Evolutionary conservation across 2,329 filamentous ascomycete species (phyloP), one percentile per base, ranked within the genome.

Genomic region (Hymenoscyphus albidus): DNA sequence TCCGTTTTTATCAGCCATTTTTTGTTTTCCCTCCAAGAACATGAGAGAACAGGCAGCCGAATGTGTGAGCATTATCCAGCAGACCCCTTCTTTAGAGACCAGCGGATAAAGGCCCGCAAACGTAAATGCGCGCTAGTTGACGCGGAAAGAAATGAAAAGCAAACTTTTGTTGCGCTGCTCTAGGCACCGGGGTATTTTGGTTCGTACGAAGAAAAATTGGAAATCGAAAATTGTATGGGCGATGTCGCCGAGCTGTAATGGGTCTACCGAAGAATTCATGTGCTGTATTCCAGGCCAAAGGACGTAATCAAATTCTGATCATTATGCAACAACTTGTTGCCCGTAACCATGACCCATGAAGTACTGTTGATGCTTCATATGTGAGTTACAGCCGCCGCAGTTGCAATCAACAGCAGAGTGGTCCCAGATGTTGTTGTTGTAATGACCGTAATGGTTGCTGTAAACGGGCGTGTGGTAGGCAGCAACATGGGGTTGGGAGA

Each of bases 351-450:
- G 72, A 62, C 74, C 59, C 76, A 83, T 79, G 70, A 76, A 74
- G 66, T 82, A 82, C 67, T 80, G 77, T 64, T 51, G 48, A 4
- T 83, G 81, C 62, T 81, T 77, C 40, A 56, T 35, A 60, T 79
- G 78, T 65, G 82, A 80, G 58, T 77, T 76, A 73, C 81, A 83
- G 64, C 80, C 79, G 60, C 75, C 69, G 69, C 81, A 83, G 57
- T 75, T 75, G 69, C 81, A 84, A 40, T 79, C 79, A 2, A 77
- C 76, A 35, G 78, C 77, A 68, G 81, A 78, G 14, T 77, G 76
- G 35, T 72, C 79, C 81, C 80, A 83, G 18, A 78, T 77, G 66
- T 75, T 80, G 51, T 78, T 77, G n/a, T 75, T 62, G 59, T 70
- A 68, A 62, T 67, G 65, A 42, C 64, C 75, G 64, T 81, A 80